Evolutionary conservation across 2,329 filamentous ascomycete genomes (phyloP).

Genomic region (Epichloe sibirici): DNA sequence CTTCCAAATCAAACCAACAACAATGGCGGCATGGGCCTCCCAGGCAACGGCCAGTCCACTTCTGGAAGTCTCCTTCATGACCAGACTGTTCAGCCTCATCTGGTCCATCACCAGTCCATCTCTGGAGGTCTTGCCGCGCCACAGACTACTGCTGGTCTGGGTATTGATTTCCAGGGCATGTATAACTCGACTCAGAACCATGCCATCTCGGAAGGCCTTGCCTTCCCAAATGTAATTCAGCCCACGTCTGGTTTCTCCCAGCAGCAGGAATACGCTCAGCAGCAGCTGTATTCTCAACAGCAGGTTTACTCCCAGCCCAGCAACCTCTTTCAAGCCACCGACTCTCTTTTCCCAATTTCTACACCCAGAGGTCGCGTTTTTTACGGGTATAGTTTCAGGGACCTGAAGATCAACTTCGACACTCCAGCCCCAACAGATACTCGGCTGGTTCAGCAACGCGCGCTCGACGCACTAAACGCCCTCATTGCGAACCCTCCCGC

Average conservation of each 20-base stretch:
- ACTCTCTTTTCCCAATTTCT: not conserved
- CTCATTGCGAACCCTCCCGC: slow-evolving; percentile 12
- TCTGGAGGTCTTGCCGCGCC: not conserved
- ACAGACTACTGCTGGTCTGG: not conserved
- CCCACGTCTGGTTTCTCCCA: not conserved
- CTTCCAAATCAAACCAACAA: not conserved
- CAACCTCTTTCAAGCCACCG: not conserved
- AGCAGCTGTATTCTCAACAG: not conserved
- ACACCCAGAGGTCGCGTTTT: not conserved
- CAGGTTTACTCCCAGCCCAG: not conserved
- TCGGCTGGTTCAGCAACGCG: not conserved
- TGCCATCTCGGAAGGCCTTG: not conserved
- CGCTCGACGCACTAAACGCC: not conserved
- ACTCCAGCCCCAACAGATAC: not conserved
- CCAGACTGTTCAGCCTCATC: not conserved
- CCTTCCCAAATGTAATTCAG: not conserved
- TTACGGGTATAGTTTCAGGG: not conserved
- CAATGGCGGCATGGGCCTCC: not conserved
- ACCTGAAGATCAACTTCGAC: not conserved
- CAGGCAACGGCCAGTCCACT: not conserved
- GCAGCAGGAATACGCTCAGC: not conserved
- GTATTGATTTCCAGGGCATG: not conserved
- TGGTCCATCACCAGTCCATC: not conserved
- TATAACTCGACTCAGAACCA: not conserved
- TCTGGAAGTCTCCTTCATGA: not conserved